phyloP scores from a whole-genome alignment of 225 moss, liverwort and hornwort genomes.

The Asterella californica region DNA sequence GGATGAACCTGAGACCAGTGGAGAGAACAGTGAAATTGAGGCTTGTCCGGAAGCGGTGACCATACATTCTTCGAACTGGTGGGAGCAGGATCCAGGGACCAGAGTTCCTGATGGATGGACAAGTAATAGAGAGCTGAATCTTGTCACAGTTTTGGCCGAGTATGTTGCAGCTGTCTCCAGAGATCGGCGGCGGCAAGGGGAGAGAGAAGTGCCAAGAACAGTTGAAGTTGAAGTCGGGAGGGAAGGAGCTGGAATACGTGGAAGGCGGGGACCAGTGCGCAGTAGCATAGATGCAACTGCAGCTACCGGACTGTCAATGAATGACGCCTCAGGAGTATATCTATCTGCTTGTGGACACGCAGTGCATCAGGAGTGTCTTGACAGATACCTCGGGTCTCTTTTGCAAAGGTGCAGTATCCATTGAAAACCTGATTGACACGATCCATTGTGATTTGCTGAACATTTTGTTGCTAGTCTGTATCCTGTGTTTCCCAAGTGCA shows the following conservation, averaged over 20 bases:
- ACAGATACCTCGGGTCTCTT: constrained; percentile 81
- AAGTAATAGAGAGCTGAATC: constrained; percentile 56
- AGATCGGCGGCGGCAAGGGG: constrained; percentile 53
- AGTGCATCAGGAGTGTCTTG: constrained; percentile 90
- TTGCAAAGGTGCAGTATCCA: constrained; percentile 59
- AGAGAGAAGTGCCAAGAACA: constrained; percentile 56
- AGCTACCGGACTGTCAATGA: constrained; percentile 57
- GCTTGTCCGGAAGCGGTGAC: constrained; percentile 20
- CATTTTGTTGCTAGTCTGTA: neutral
- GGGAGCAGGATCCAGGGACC: constrained; percentile 59
- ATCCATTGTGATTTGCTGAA: neutral
- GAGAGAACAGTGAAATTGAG: constrained; percentile 50
- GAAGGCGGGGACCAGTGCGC: constrained; percentile 60
- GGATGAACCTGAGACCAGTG: constrained; percentile 55
- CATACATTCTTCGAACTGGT: constrained; percentile 51
- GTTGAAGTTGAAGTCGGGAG: constrained; percentile 59
- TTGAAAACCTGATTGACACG: neutral
- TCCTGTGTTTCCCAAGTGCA: neutral
- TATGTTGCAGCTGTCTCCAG: constrained; percentile 68
- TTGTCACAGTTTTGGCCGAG: constrained; percentile 75
- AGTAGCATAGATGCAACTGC: constrained; percentile 54
- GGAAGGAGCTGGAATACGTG: constrained; percentile 56
- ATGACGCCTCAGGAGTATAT: constrained; percentile 67
- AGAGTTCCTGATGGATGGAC: constrained; percentile 45
- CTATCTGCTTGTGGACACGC: constrained; percentile 95